Percentiles rank a stretch among this genome's conserved stretches.
phyloP scores from a whole-genome alignment of 2,329 filamentous ascomycete genomes.

The Ophiosphaerella narmari region DNA sequence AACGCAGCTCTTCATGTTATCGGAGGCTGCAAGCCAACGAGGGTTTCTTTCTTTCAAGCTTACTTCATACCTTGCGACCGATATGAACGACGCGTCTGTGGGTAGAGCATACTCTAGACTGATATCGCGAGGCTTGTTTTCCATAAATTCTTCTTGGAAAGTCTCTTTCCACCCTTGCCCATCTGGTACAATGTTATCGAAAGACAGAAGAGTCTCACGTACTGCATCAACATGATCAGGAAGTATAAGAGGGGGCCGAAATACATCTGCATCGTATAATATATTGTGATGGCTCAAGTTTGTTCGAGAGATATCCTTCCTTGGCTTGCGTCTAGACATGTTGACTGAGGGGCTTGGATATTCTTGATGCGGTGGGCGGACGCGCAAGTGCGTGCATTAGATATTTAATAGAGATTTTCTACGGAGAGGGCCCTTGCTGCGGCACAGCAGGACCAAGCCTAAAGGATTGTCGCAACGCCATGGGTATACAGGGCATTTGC shows the following conservation, averaged over 20 bases:
- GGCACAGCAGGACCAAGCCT: not conserved
- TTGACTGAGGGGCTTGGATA: no score
- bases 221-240: not conserved
- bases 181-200: not conserved
- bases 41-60: not conserved
- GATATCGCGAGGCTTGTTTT: not conserved
- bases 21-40: not conserved
- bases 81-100: not conserved
- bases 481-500: no score
- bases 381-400: not conserved
- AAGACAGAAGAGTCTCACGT: not conserved
- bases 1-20: not conserved
- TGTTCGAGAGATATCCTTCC: not conserved
- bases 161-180: not conserved
- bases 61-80: not conserved
- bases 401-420: not conserved
- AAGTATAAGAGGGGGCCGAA: not conserved
- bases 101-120: not conserved
- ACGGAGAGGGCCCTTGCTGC: not conserved
- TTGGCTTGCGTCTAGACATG: not conserved
- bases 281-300: not conserved
- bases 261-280: not conserved
- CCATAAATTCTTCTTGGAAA: not conserved
- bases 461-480: no score
- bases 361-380: no score